These are phyloP conservation scores for Phytophthora capsici DNA, from an alignment of 352 stramenopile species.

Conservation along the genomic window DNA sequence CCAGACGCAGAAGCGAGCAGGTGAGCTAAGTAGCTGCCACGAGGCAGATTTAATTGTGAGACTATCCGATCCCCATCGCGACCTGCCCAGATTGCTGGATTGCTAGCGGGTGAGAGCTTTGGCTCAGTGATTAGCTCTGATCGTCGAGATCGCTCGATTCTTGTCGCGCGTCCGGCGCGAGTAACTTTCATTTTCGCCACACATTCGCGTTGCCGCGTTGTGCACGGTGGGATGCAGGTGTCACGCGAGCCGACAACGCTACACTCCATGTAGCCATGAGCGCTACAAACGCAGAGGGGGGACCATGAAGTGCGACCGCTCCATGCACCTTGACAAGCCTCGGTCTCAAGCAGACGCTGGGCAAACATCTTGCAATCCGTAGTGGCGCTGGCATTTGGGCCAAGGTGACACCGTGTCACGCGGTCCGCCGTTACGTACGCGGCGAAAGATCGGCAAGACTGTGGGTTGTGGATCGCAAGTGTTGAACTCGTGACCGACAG, in stretches of 20 bases:
- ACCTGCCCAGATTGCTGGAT: constrained; percentile 19
- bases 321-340: constrained; percentile 13
- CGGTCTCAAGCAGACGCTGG: constrained; percentile 9
- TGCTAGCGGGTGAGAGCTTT: constrained; percentile 12
- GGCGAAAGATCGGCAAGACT: constrained; percentile 26
- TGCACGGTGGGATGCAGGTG: constrained; percentile 21
- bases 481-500: constrained; percentile 10
- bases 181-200: constrained; percentile 43
- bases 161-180: constrained; percentile 30
- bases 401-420: constrained; percentile 6
- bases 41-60: constrained; percentile 44
- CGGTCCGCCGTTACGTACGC: constrained; percentile 22
- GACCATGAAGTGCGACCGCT: constrained; percentile 20
- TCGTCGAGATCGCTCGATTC: constrained; percentile 28
- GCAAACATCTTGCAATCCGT: constrained; percentile 32
- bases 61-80: constrained; percentile 25
- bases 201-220: constrained; percentile 35
- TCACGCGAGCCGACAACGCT: constrained; percentile 23
- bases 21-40: constrained; percentile 44
- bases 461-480: constrained; percentile 2
- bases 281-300: constrained; percentile 35
- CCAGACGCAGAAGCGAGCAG: constrained; percentile 25
- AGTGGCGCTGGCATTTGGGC: constrained; percentile 13
- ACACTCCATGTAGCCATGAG: constrained; percentile 34
- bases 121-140: constrained; percentile 29